Base-by-base conservation (phyloP, 163 green algal genomes). In the Smithsoniella earleae region DNA sequence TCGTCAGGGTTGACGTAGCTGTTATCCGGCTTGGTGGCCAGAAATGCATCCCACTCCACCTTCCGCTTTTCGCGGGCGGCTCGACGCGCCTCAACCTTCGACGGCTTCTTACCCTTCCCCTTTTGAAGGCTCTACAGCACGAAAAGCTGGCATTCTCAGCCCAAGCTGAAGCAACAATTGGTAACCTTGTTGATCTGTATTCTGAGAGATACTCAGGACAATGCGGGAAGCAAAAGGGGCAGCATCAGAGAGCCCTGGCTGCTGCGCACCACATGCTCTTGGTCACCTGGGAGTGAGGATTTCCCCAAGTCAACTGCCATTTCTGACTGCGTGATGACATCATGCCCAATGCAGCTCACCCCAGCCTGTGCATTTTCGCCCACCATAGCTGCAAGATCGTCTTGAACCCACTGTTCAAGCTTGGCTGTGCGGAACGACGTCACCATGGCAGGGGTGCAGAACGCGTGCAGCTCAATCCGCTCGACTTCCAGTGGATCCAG, bases 1-100 rank as follows among this genome's bases (percentile, higher is more conserved):
- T 86, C 81, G 25, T 44, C 81, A 20, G 78, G 78, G 37, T 82
- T 78, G 36, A 82, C 77, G 74, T 78, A 86, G 2, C 79, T 80
- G 37, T 89, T 77, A 63, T 92, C 83, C 13, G 88, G 88, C n/a
- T 77, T 62, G 34, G 83, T 90, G n/a, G 73, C 74, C 45, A 86
- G 80, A 72, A 93, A 91, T 0, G 76, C 84, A 2, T 75, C 75
- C 84, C 85, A 91, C 77, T 90, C 78, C 8, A 80, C 82, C 45
- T 90, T 83, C 0, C 87, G 74, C 52, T 81, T 75, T 74, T 86
- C 86, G 49, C 87, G 81, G 2, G 86, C 80, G 27, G 82, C 43
- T 40, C 82, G 77, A 63, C 86, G 76, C 46, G 87, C 45, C 46
- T 89, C 86, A 1, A 83, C 80, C 75, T 88, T 88, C 45, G 80